phyloP scores from a whole-genome alignment of 257 asterid genomes.

The Ajuga chamaepitys region DNA sequence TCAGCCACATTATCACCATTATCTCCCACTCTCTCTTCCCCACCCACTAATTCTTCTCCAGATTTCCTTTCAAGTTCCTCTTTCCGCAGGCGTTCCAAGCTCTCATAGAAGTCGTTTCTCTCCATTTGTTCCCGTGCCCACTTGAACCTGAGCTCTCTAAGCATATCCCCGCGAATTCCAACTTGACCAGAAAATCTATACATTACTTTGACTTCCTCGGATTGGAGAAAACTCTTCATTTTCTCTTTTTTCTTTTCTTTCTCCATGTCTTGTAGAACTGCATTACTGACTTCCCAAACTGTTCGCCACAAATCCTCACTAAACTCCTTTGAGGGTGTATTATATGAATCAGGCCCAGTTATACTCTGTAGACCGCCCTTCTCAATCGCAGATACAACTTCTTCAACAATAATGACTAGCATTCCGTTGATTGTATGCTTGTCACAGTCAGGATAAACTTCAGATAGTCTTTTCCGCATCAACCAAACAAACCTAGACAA shows the following conservation, averaged over 20 bases:
- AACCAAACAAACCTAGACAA: constrained; percentile 82
- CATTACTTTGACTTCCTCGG: constrained; percentile 90
- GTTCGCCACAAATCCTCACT: constrained; percentile 85
- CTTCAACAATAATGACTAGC: constrained; percentile 67
- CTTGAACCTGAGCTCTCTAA: constrained; percentile 87
- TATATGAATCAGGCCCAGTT: constrained; percentile 22
- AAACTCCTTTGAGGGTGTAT: constrained; percentile 39
- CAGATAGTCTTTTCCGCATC: constrained; percentile 67
- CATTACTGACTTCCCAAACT: constrained; percentile 74
- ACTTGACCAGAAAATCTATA: constrained; percentile 82
- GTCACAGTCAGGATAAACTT: constrained; percentile 55
- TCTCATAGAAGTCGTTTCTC: constrained; percentile 60
- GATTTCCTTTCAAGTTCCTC: constrained; percentile 21
- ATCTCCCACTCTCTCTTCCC: constrained; percentile 14
- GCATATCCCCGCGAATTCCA: constrained; percentile 89
- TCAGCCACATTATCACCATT: constrained; percentile 8
- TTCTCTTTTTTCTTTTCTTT: constrained; percentile 81
- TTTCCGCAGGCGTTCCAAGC: constrained; percentile 35
- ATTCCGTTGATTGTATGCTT: constrained; percentile 61
- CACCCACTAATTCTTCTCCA: constrained; percentile 9
- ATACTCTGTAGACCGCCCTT: constrained; percentile 51
- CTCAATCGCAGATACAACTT: constrained; percentile 59
- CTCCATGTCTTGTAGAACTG: constrained; percentile 70
- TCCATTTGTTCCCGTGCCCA: constrained; percentile 96
- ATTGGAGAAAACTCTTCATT: constrained; percentile 75